Conservation (phyloP, 1,139 yeast species). For the Arxiozyma bovina region DNA sequence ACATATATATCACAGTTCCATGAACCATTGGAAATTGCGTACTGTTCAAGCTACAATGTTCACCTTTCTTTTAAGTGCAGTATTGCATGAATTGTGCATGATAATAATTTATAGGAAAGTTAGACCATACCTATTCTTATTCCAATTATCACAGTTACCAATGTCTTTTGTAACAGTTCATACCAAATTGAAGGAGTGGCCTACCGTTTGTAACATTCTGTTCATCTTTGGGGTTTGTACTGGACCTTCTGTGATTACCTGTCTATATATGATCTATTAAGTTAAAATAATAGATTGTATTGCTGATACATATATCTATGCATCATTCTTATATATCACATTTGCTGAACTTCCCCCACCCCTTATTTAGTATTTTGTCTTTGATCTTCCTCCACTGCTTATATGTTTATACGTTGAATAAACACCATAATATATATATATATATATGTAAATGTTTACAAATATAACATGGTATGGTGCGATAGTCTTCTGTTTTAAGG, state of each 20-base stretch:
- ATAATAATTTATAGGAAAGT: slow-evolving; percentile 63
- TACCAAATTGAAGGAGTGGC: slow-evolving; percentile 8
- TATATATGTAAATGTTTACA: too few species aligned
- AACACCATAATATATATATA: too few species aligned
- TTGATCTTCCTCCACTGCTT: background rate
- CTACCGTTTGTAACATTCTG: slow-evolving; percentile 56
- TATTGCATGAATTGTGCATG: slow-evolving; percentile 86
- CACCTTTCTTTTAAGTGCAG: slow-evolving; percentile 71
- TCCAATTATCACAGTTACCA: slow-evolving; percentile 69
- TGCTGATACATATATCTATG: background rate
- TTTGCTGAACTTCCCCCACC: too few species aligned
- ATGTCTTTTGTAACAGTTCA: slow-evolving; percentile 9
- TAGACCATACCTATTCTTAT: slow-evolving; percentile 65
- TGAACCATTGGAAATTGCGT: slow-evolving; percentile 57
- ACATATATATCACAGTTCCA: slow-evolving; percentile 83
- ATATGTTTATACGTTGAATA: background rate
- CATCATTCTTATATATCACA: background rate
- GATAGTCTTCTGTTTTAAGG: background rate
- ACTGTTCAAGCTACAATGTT: slow-evolving; percentile 58
- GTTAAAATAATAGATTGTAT: background rate
- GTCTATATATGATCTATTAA: slow-evolving; percentile 64
- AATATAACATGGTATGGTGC: too few species aligned
- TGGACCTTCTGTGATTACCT: slow-evolving; percentile 82
- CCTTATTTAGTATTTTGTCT: background rate
- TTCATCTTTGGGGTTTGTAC: slow-evolving; percentile 84